Percentiles rank a stretch among this genome's conserved stretches.
These are phyloP conservation scores for Boletus reticuloceps DNA, from an alignment of 768 basidiomycete genomes.

Conservation along the genomic window DNA sequence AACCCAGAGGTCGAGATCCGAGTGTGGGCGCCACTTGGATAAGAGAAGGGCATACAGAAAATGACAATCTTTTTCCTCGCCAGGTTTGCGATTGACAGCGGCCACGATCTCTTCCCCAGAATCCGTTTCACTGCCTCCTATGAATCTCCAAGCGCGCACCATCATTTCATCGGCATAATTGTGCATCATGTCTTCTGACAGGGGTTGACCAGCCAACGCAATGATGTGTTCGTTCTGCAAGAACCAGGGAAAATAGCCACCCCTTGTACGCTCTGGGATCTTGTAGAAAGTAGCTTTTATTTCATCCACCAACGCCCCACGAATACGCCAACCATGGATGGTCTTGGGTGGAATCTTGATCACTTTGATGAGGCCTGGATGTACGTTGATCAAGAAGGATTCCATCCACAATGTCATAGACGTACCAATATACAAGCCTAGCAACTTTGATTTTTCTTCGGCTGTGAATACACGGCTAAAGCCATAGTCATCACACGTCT, in stretches of 20 bases:
- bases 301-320: background rate
- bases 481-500: background rate
- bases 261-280: background rate
- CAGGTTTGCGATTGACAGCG: background rate
- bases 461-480: background rate
- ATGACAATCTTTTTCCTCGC: background rate
- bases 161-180: background rate
- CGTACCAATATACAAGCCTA: constrained; percentile 1
- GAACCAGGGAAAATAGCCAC: constrained; percentile 2
- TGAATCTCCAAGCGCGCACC: background rate
- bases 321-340: too few relatives aligned
- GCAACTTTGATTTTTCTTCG: background rate
- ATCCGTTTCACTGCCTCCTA: background rate
- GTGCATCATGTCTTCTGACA: background rate
- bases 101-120: background rate
- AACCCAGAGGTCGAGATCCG: background rate
- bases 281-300: background rate
- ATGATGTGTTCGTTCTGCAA: constrained; percentile 3
- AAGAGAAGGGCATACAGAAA: background rate
- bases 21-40: background rate
- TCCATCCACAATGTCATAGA: background rate
- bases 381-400: background rate
- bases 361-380: background rate
- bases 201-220: background rate
- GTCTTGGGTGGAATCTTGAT: background rate